Base-by-base conservation (phyloP, 2,329 filamentous ascomycete genomes). In the Aspergillus eucalypticola region DNA sequence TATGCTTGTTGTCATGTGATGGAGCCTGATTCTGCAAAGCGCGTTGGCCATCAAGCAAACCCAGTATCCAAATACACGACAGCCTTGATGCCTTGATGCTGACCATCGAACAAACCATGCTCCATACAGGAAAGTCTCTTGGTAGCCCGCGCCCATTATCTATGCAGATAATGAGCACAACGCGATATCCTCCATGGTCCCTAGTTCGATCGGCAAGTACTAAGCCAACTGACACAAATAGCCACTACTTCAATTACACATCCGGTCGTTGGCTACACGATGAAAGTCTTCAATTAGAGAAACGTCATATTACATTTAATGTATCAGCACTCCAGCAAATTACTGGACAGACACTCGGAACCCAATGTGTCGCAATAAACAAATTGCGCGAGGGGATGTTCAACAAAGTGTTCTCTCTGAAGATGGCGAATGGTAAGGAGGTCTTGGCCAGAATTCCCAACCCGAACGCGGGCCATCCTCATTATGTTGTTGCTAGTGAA, bases 221-320 rank as follows among this genome's bases (percentile, higher is more conserved):
- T 3, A 29, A 29, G 10, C 10, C 8, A 29, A 29, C 27, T 11
- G 27, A 29, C 27, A 29, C 38, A 54, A 41, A n/a, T 5, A 59
- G 15, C 19, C 27, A 50, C 49, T 68, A 69, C 27, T 63, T 63
- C 29, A 27, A 50, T 63, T 75, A 73, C 55, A 71, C 69, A 3
- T 66, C 68, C 54, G 73, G 72, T 23, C 64, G 73, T 48, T 76
- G 72, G 71, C 57, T 75, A 51, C 70, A 70, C 67, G 62, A 78
- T 56, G 76, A 78, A 56, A 48, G 71, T 8, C 48, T 38, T 3
- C 69, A 73, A 58, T 64, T 74, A 23, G 58, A 64, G 60, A 66
- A 66, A 21, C 68, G 74, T 41, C 70, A 71, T 57, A 49, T 64
- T n/a, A 51, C 50, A 8, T 78, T 78, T 60, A 69, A 78, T 66